Evolutionary conservation across 2,329 filamentous ascomycete genomes (phyloP).

Genomic region (Fusarium humuli): DNA sequence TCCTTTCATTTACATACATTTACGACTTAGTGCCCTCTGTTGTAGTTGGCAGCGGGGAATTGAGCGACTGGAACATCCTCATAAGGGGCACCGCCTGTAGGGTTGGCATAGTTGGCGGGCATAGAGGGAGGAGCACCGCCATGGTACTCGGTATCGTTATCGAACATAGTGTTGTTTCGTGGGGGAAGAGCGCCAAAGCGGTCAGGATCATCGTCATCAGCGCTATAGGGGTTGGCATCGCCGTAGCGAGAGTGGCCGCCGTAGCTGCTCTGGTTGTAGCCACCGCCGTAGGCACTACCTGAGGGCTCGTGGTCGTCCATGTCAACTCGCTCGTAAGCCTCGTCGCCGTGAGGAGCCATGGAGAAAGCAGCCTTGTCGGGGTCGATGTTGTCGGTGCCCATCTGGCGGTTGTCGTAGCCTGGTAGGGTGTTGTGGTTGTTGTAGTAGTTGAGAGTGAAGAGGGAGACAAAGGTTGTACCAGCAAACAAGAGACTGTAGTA

Average conservation of each 20-base stretch:
- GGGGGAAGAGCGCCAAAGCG: slow-evolving; percentile 55
- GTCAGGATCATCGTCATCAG: slow-evolving; percentile 55
- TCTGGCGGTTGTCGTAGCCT: slow-evolving; percentile 66
- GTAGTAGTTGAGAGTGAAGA: slow-evolving; percentile 71
- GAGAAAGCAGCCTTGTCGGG: slow-evolving; percentile 77
- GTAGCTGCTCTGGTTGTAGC: slow-evolving; percentile 51
- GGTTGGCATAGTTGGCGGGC: slow-evolving; percentile 43
- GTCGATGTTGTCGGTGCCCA: slow-evolving; percentile 66
- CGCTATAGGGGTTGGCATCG: slow-evolving; percentile 54
- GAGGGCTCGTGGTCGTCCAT: slow-evolving; percentile 62
- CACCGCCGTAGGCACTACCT: slow-evolving; percentile 35
- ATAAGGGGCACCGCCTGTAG: slow-evolving; percentile 40
- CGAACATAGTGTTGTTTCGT: slow-evolving; percentile 59
- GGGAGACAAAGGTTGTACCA: slow-evolving; percentile 65
- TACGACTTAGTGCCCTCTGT: slow-evolving; percentile 57
- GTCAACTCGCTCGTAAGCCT: slow-evolving; percentile 72
- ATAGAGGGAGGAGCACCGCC: slow-evolving; percentile 44
- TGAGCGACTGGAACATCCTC: slow-evolving; percentile 57
- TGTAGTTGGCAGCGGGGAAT: slow-evolving; percentile 70
- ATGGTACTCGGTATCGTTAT: slow-evolving; percentile 63
- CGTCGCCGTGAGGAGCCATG: slow-evolving; percentile 74
- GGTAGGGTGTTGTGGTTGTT: slow-evolving; percentile 71
- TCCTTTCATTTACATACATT: slow-evolving; percentile 33
- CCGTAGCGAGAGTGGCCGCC: slow-evolving; percentile 51
- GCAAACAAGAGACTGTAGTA: slow-evolving; percentile 65